Base-by-base conservation (phyloP, 78 protist species). In the Mastigamoeba balamuthi region DNA sequence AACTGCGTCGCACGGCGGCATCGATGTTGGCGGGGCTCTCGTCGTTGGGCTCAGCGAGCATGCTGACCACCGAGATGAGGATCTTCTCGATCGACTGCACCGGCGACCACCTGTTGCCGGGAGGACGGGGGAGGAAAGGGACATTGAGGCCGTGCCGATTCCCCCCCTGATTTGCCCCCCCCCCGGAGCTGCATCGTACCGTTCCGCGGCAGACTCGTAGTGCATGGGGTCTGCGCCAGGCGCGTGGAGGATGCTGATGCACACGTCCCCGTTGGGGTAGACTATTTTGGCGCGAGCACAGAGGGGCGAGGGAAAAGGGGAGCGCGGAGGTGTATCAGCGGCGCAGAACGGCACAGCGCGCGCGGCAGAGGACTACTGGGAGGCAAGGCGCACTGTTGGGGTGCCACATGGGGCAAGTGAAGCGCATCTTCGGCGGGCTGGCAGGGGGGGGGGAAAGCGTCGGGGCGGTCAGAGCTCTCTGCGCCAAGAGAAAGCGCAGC, bases 21-120 rank as follows among this genome's bases (percentile, higher is more conserved):
- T 95, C 98, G 7, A 92, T 38, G 52, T 95, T 95, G 9, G 98
- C 98, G 4, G 96, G 95, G 33, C 90, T 79, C 25, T 95, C 96
- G 33, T 81, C 87, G 70, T 89, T 93, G 68, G 98, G 96, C 69
- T 80, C 76, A 42, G 90, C 33, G 30, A 95, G 68, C 93, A 95
- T 90, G 43, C 94, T 88, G 30, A 95, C 69, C 29, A 93, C 95
- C 30, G 87, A 75, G 25, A 94, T 40, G 23, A 94, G 66, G 33
- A 94, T 89, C 27, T 84, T 86, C 70, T 88, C 88, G n/a, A 84
- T 93, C 9, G 92, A 78, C 52, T 91, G 97, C 38, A 93, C 87
- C 36, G 97, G 97, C 9, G 70, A 58, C 97, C 97, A 93, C 25
- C 97, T 76, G 72, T 92, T n/a, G n/a, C n/a, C n/a, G n/a, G n/a